Evolutionary conservation across 2,329 filamentous ascomycete species (phyloP).

Genomic region (Fusarium palustre): DNA sequence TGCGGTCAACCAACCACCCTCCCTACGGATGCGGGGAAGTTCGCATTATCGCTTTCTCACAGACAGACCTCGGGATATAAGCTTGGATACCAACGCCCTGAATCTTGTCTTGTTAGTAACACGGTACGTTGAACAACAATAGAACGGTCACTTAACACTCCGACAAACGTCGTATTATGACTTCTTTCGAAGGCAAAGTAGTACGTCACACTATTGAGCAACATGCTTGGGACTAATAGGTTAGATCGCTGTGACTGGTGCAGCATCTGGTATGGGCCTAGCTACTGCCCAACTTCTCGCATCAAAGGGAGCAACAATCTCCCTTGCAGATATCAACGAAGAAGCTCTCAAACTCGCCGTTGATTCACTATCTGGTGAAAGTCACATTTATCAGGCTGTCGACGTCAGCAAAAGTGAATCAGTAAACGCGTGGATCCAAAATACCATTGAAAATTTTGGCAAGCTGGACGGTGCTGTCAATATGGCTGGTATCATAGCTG

Average conservation of each 20-base stretch:
- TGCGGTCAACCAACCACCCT: not conserved
- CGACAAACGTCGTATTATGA: not conserved
- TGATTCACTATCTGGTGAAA: not conserved
- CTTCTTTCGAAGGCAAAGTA: conserved; percentile 6
- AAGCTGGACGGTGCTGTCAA: conserved; percentile 58
- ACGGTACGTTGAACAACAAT: too few species aligned
- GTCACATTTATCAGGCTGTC: conserved; percentile 13
- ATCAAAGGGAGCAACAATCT: conserved; percentile 37
- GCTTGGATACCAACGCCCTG: fast-evolving
- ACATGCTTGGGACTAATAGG: not conserved
- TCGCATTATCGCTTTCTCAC: fast-evolving
- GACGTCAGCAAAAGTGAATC: conserved; percentile 27
- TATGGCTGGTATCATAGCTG: conserved; percentile 46
- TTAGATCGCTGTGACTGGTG: conserved; percentile 38
- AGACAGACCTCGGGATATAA: not conserved
- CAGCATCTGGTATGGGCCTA: conserved; percentile 38
- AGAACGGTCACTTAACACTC: too few species aligned
- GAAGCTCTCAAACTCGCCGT: conserved; percentile 5
- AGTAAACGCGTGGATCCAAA: conserved; percentile 45
- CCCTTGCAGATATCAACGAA: conserved; percentile 36
- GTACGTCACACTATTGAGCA: not conserved
- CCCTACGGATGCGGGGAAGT: not conserved
- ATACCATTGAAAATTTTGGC: conserved; percentile 52
- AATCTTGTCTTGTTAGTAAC: not conserved
- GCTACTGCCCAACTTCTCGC: conserved; percentile 41